These are phyloP conservation scores for Elsinoe fawcettii DNA, from an alignment of 2,329 filamentous ascomycete species.

Conservation along the genomic window DNA sequence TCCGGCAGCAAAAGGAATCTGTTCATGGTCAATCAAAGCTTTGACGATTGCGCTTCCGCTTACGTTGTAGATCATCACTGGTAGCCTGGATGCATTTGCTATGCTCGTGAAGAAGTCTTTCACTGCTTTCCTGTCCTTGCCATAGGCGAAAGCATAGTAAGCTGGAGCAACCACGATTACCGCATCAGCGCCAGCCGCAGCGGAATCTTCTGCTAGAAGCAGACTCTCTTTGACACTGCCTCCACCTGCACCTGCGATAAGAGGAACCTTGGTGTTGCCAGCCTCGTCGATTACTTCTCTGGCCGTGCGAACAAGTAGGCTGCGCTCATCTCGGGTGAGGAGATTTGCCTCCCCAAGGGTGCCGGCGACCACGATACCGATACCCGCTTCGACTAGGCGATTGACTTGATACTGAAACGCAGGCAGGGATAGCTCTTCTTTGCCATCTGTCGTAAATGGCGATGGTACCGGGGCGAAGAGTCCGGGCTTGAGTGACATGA, in stretches of 20 bases:
- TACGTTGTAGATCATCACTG: background rate
- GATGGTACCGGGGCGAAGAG: background rate
- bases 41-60: too few relatives aligned
- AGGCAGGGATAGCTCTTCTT: background rate
- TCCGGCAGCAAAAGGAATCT: background rate
- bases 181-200: too few relatives aligned
- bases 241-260: background rate
- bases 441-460: background rate
- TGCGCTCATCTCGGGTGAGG: background rate
- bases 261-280: background rate
- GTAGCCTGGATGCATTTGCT: background rate
- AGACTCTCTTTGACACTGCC: background rate
- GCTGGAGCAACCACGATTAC: background rate
- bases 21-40: background rate
- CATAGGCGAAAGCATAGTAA: background rate
- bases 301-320: background rate
- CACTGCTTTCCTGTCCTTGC: background rate
- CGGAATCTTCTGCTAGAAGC: too few relatives aligned
- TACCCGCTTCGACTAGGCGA: background rate
- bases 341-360: background rate
- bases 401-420: background rate
- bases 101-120: background rate
- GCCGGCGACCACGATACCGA: background rate
- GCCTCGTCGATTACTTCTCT: too few relatives aligned
- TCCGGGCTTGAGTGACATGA: background rate